Evolutionary conservation across 73 alveolate genomes (phyloP), one percentile per base, ranked within the genome.

Genomic region (Paramecium sonneborni): DNA sequence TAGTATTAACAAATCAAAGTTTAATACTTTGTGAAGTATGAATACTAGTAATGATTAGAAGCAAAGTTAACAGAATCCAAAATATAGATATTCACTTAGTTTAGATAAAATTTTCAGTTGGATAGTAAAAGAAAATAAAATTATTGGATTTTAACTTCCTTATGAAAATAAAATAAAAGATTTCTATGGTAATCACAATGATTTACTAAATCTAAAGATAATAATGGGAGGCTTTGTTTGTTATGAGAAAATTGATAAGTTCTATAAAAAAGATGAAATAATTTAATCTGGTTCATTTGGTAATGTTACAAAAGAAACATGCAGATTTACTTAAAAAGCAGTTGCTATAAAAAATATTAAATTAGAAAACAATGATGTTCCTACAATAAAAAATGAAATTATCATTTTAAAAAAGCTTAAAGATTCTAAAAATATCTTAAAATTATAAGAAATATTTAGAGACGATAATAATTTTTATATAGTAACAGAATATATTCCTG

Each of bases 291-390:
- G 90, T 1, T 30, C 44, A 15, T 79, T 79, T 24, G 90, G 90
- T n/a, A 18, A 79, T 74, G 90, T 79, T n/a, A 79, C 90, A 10
- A 79, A 44, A 46, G 90, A 79, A 23, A 41, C 5, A 5, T 41
- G 76, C 15, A 46, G 55, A 24, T 46, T 43, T 12, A 79, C 90
- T 20, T 12, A 41, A 14, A 79, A 26, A 24, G 0, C 0, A 6
- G 90, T 79, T 3, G 90, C 90, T 21, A 44, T 79, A 3, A 79
- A 79, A 34, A 2, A 9, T 3, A 38, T 79, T 26, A 23, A 62
- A 11, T 26, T 79, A 18, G 76, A 79, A 37, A 79, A 46, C n/a
- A 30, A 41, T 34, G 26, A 79, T 2, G 15, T 20, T 37, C 43
- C 46, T n/a, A 44, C 84, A 30, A 62, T 79, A 43, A 43, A 6